Percentiles rank a stretch among this genome's conserved stretches.
These are phyloP conservation scores for Saccharum hybrid DNA, from an alignment of 202 grass and related monocot species.

Conservation along the genomic window DNA sequence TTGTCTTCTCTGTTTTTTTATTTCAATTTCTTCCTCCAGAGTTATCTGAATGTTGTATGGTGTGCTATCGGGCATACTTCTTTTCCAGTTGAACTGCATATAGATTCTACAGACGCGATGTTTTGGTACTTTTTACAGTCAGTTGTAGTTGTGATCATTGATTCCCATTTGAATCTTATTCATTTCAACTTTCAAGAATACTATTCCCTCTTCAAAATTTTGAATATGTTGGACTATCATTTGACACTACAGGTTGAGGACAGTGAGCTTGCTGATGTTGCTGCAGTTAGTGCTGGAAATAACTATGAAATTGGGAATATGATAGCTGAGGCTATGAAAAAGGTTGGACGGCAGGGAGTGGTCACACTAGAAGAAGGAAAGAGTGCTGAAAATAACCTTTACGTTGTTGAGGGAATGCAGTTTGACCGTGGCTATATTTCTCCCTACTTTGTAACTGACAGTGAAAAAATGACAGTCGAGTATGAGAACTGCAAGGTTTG, in stretches of 20 bases:
- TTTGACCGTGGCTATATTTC: conserved; percentile 92
- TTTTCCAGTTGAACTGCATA: not conserved
- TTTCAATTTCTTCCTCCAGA: not conserved
- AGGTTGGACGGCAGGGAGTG: conserved; percentile 88
- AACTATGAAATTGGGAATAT: conserved; percentile 91
- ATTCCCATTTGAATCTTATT: not conserved
- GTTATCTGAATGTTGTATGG: not conserved
- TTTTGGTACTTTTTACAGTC: not conserved
- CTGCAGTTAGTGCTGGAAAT: conserved; percentile 94
- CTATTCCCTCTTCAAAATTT: not conserved
- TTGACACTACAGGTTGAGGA: conserved; percentile 70
- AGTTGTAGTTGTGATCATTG: not conserved
- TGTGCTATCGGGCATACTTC: not conserved
- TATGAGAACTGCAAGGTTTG: conserved; percentile 96
- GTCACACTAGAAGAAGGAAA: conserved; percentile 97
- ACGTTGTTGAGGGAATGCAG: conserved; percentile 94
- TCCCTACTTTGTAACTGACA: conserved; percentile 89
- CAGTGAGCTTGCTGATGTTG: conserved; percentile 92
- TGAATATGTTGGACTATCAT: not conserved
- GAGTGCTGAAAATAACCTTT: conserved; percentile 86
- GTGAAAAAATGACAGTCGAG: conserved; percentile 92
- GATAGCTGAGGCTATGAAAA: conserved; percentile 94
- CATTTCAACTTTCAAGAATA: conserved; percentile 9
- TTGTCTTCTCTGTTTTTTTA: not conserved
- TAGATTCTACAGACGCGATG: not conserved